A percentile compares a stretch with the other conserved stretches of the same genome.
Conservation (phyloP, 768 basidiomycete genomes). For the Podaxis mareebaensis region DNA sequence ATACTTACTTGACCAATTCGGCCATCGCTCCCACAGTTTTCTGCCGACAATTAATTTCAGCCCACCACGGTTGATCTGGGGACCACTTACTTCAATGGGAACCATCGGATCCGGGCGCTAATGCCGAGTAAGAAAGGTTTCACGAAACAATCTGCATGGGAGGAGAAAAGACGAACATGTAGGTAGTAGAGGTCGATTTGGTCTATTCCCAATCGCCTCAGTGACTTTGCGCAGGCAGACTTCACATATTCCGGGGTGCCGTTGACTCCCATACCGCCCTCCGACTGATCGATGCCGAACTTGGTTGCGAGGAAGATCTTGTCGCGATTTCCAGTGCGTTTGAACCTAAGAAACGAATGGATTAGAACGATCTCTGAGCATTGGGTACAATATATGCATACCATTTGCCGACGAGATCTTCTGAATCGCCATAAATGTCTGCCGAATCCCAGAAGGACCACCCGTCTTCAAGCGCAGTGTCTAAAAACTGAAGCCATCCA, state of each 20-base stretch:
- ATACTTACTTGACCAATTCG: slow-evolving; percentile 48
- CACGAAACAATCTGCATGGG: neutral
- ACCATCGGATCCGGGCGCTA: slow-evolving; percentile 38
- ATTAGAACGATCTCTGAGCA: neutral
- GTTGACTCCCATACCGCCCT: slow-evolving; percentile 19
- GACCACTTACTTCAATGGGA: slow-evolving; percentile 45
- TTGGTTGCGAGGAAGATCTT: slow-evolving; percentile 68
- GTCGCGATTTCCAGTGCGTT: slow-evolving; percentile 47
- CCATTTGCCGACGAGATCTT: slow-evolving; percentile 48
- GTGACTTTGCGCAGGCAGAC: slow-evolving; percentile 36
- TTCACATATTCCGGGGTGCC: slow-evolving; percentile 41
- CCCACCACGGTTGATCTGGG: neutral
- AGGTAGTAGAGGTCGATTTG: slow-evolving; percentile 48
- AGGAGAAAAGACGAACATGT: slow-evolving; percentile 27
- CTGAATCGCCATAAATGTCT: slow-evolving; percentile 45
- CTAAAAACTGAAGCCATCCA: slow-evolving; percentile 33
- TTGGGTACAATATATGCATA: slow-evolving; percentile 14
- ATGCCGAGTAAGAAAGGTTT: neutral
- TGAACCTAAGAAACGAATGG: slow-evolving; percentile 38
- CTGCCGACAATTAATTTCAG: slow-evolving; percentile 17
- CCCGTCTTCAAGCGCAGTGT: slow-evolving; percentile 40
- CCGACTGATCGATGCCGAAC: slow-evolving; percentile 24
- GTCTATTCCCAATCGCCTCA: slow-evolving; percentile 42
- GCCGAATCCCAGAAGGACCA: slow-evolving; percentile 53
- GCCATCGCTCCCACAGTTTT: slow-evolving; percentile 50